Evolutionary conservation across 2,329 filamentous ascomycete genomes (phyloP), one percentile per base, ranked within the genome.

Genomic region (Beauveria varroae): DNA sequence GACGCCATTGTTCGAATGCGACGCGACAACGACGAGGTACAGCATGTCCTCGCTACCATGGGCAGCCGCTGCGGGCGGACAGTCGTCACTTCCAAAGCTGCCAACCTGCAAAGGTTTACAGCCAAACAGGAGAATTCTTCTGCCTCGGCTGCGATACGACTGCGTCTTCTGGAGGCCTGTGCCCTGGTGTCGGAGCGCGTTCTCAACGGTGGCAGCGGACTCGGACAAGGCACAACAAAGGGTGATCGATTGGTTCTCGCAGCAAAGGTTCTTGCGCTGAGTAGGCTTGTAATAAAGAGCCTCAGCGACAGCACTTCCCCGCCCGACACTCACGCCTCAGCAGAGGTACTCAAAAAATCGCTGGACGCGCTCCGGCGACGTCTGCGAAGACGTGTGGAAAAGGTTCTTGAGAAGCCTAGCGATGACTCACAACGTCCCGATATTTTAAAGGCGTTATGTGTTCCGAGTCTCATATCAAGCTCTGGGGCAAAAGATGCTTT

Each of bases 1-100:
- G 93, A 97, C 75, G 87, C 87, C n/a, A 98, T 98, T 66, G 89
- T 97, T 60, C 83, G 87, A 63, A 96, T 98, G 91, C 89, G 91
- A 66, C 76, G 75, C 44, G 86, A 93, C 70, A 93, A 95, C 76
- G 83, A 87, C 63, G 77, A 79, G 14, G 88, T 91, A 18, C 91
- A 96, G 73, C 77, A 80, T 5, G 83, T 86, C 43, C 80, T 98
- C 57, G 83, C 83, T 18, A 80, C 81, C 63, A 88, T 96, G 76
- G 90, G 91, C 51, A 83, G 84, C 47, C 84, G 85, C 61, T 97
- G 93, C 74, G 92, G 93, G 57, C 83, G 90, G 43, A 78, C 81
- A 57, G 80, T 87, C 28, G 79, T 96, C 26, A 86, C 86, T 26
- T 82, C 79, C 65, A 91, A 92, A 71, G 81, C 81, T 50, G 69